phyloP scores from a whole-genome alignment of 208 protist genomes.

The Angomonas desouzai region DNA sequence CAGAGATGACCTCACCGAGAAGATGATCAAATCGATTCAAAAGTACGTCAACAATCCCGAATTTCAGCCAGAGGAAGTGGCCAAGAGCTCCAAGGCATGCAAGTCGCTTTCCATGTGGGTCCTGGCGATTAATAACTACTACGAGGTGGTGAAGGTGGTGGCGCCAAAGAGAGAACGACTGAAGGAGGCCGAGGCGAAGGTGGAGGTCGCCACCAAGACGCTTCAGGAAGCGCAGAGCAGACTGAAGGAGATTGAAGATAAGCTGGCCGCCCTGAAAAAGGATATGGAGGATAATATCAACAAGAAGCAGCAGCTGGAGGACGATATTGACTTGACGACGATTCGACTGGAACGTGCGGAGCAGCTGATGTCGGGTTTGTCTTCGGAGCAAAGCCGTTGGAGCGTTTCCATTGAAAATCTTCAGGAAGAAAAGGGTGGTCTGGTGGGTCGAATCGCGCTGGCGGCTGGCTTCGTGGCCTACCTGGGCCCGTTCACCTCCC shows the following conservation, averaged over 20 bases:
- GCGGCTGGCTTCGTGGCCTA: conserved; percentile 91
- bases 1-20: conserved; percentile 88
- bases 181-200: conserved; percentile 81
- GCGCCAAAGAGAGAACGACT: conserved; percentile 77
- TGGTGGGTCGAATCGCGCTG: conserved; percentile 78
- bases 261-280: conserved; percentile 67
- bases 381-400: conserved; percentile 88
- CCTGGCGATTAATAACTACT: conserved; percentile 93
- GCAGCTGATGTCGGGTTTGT: conserved; percentile 85
- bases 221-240: conserved; percentile 64
- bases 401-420: conserved; percentile 56
- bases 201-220: conserved; percentile 65
- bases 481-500: conserved; percentile 86
- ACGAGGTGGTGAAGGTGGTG: conserved; percentile 91
- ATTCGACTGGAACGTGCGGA: conserved; percentile 86
- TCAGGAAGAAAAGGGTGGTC: conserved; percentile 39
- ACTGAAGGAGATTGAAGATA: conserved; percentile 79
- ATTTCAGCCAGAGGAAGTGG: conserved; percentile 92
- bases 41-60: conserved; percentile 93
- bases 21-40: conserved; percentile 84
- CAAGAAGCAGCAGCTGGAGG: conserved; percentile 90
- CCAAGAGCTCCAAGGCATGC: conserved; percentile 93
- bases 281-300: conserved; percentile 86
- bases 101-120: conserved; percentile 95
- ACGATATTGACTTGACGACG: conserved; percentile 90